Conservation (phyloP, 306 rosid species). For the Inga oerstediana region DNA sequence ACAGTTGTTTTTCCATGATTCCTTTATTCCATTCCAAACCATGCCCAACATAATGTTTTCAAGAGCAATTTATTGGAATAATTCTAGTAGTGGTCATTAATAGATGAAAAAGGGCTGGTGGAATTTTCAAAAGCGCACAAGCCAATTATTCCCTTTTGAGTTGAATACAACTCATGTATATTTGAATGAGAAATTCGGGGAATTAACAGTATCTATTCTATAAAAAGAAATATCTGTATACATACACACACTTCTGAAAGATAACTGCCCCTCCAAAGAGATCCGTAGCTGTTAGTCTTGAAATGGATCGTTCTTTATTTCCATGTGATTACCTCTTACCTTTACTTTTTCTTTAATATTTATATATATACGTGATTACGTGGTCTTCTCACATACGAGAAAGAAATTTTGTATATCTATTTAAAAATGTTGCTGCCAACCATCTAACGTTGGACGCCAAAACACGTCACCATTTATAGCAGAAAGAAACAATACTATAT, state of each 20-base stretch:
- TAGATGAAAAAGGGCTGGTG: not conserved
- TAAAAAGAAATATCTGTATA: not conserved
- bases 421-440: slow-evolving; percentile 22
- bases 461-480: not conserved
- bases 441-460: not conserved
- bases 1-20: slow-evolving; percentile 14
- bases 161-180: not conserved
- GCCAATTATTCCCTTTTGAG: not conserved
- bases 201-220: not conserved
- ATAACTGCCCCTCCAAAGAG: not conserved
- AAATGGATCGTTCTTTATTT: not conserved
- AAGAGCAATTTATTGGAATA: slow-evolving; percentile 19
- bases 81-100: not conserved
- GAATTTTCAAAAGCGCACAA: not conserved
- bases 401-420: not conserved
- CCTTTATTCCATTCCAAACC: slow-evolving; percentile 22
- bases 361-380: not conserved
- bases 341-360: not conserved
- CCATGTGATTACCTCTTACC: not conserved
- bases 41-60: slow-evolving; percentile 14
- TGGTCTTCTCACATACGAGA: not conserved
- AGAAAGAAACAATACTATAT: not conserved
- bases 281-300: not conserved
- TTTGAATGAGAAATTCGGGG: not conserved
- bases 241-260: rapidly evolving